Evolutionary conservation across 768 basidiomycete genomes (phyloP).

Genomic region (Leccinellum albellum): DNA sequence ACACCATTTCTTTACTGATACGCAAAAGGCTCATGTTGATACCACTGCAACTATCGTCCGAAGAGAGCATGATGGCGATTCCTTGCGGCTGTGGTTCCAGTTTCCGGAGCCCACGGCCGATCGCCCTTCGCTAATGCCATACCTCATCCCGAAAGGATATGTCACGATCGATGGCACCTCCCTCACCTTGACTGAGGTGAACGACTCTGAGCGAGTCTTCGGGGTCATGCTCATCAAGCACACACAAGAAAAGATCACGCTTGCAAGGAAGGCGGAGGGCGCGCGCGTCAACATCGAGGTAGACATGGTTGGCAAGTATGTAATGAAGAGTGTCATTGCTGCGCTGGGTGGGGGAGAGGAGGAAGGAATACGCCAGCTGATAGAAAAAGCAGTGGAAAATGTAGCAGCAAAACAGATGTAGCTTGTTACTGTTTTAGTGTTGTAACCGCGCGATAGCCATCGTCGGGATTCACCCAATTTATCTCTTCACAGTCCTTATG

Average conservation of each 20-base stretch:
- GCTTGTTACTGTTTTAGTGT: too few species aligned
- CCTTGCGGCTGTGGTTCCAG: slow-evolving; percentile 79
- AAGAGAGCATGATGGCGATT: slow-evolving; percentile 75
- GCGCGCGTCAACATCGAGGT: slow-evolving; percentile 92
- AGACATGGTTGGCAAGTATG: slow-evolving; percentile 92
- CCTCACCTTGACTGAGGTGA: slow-evolving; percentile 81
- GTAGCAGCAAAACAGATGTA: slow-evolving; percentile 33
- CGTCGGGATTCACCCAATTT: too few species aligned
- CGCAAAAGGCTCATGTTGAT: slow-evolving; percentile 85
- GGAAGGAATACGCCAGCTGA: slow-evolving; percentile 42
- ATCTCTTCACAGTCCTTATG: too few species aligned
- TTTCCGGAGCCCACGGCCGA: slow-evolving; percentile 56
- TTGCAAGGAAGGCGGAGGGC: slow-evolving; percentile 71
- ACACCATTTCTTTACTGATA: background rate
- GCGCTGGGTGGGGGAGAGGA: slow-evolving; percentile 56
- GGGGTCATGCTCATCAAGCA: slow-evolving; percentile 95
- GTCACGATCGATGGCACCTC: slow-evolving; percentile 93
- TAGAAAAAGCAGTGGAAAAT: slow-evolving; percentile 50
- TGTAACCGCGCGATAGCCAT: too few species aligned
- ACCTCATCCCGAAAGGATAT: slow-evolving; percentile 93
- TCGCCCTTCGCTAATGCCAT: slow-evolving; percentile 66
- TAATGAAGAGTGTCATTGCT: slow-evolving; percentile 76
- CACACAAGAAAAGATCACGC: slow-evolving; percentile 83
- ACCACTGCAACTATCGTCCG: slow-evolving; percentile 74
- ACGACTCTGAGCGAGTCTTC: slow-evolving; percentile 60